phyloP scores from a whole-genome alignment of 1,284 basidiomycete species.

The Dichomitus squalens region DNA sequence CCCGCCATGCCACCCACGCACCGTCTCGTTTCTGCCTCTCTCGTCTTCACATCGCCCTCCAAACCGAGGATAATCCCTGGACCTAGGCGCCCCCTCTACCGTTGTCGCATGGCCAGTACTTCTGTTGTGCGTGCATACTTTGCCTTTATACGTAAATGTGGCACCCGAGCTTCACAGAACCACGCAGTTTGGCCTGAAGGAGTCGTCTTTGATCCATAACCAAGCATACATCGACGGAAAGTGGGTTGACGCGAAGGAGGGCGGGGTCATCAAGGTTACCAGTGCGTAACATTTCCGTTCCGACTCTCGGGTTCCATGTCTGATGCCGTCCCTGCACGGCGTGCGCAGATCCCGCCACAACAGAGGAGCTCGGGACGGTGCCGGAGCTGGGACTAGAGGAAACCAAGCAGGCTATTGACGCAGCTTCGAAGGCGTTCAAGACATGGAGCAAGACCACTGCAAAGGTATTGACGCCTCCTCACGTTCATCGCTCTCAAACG shows the following conservation, averaged over 20 bases:
- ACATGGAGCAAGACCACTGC: slow-evolving; percentile 83
- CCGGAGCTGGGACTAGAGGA: slow-evolving; percentile 88
- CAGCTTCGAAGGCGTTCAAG: slow-evolving; percentile 77
- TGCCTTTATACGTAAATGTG: background rate
- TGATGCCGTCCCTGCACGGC: background rate
- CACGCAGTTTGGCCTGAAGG: slow-evolving; percentile 72
- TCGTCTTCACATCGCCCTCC: slow-evolving; percentile 6
- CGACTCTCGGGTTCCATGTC: background rate
- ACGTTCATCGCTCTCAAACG: background rate
- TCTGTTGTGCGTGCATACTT: slow-evolving; percentile 11
- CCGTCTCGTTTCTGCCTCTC: slow-evolving; percentile 3
- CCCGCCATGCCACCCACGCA: slow-evolving; percentile 4
- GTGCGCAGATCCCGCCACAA: slow-evolving; percentile 78
- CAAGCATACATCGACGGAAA: slow-evolving; percentile 82
- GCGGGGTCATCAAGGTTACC: slow-evolving; percentile 71
- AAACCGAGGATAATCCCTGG: slow-evolving; percentile 14
- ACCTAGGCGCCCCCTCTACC: slow-evolving; percentile 15
- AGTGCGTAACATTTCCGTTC: slow-evolving; percentile 51
- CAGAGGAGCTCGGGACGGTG: slow-evolving; percentile 76
- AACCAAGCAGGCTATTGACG: slow-evolving; percentile 78
- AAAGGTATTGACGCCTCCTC: slow-evolving; percentile 50
- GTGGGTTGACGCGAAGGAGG: slow-evolving; percentile 79
- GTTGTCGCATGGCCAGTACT: slow-evolving; percentile 33
- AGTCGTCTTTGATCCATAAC: slow-evolving; percentile 72
- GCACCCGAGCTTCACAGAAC: background rate